These are phyloP conservation scores for Debaryomyces maramus DNA, from an alignment of 805 yeast genomes.

Conservation along the genomic window DNA sequence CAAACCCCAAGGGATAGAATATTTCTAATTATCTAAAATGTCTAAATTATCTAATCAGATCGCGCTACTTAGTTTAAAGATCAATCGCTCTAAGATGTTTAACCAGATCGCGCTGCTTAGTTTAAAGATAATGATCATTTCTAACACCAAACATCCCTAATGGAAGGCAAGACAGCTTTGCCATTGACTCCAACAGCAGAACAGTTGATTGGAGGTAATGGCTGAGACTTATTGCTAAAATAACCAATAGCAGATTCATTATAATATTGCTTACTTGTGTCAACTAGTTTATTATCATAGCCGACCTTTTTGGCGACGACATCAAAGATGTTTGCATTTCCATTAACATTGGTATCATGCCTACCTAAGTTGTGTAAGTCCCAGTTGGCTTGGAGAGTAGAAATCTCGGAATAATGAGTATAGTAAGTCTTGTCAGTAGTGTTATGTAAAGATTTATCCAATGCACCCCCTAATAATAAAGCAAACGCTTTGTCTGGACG, in stretches of 20 bases:
- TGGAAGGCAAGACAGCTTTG: slow-evolving; percentile 27
- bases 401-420: slow-evolving; percentile 51
- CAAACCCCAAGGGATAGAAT: no score
- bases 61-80: no score
- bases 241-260: slow-evolving; percentile 30
- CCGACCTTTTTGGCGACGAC: slow-evolving; percentile 38
- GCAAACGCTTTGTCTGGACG: slow-evolving; percentile 47
- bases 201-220: slow-evolving; percentile 39
- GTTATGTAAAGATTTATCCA: slow-evolving; percentile 42
- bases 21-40: no score
- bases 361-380: slow-evolving; percentile 51
- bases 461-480: slow-evolving; percentile 48
- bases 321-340: slow-evolving; percentile 49
- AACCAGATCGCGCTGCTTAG: no score
- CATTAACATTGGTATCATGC: slow-evolving; percentile 36
- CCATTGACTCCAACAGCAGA: slow-evolving; percentile 34
- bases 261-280: slow-evolving; percentile 32
- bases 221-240: slow-evolving; percentile 23
- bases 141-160: slow-evolving; percentile 35
- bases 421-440: slow-evolving; percentile 49
- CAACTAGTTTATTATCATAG: slow-evolving; percentile 28
- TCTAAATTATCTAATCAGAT: no score
- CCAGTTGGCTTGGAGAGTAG: slow-evolving; percentile 51
- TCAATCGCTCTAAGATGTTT: no score
- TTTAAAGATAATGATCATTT: no score